Base-by-base conservation (phyloP, 495 filamentous ascomycete species). In the Copromyces sp. region DNA sequence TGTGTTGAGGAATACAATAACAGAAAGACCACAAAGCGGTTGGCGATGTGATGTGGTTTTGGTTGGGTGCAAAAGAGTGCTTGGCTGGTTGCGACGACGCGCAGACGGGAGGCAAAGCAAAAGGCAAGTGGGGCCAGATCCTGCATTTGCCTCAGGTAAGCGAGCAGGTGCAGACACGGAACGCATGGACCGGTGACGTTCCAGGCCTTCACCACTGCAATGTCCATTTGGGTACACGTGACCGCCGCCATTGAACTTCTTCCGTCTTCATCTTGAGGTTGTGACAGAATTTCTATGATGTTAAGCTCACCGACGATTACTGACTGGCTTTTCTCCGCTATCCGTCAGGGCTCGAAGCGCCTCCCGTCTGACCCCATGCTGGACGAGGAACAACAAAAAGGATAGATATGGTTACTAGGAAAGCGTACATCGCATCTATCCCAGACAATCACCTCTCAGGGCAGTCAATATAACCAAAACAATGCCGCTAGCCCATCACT, bases 71-170 rank as follows among this genome's bases (percentile, higher is more conserved):
- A 32, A 65, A 37, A 65, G 53, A 12, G 11, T 65, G 53, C 29
- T 65, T 65, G 53, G 53, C 53, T 61, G 29, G 53, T 61, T 35
- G 53, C 29, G 47, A 59, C 47, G 53, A 65, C 53, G 53, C 73
- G n/a, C 76, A 75, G 71, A 73, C 80, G 77, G 53, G 53, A 65
- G 53, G 53, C 53, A 65, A 65, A 65, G 53, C 53, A 32, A 65
- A 65, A 65, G 53, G 29, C 29, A 35, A 37, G 53, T 65, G 29
- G 53, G 53, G 53, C 53, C 29, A 32, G 24, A 61, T 29, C 24
- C 53, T 24, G 53, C 53, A 65, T 65, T 65, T 37, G 53, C 53
- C 53, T 65, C 35, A 65, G 53, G 53, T 65, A 65, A 65, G 53
- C 53, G 29, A 65, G 29, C 53, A 61, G 47, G 24, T 61, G 53